Evolutionary conservation across 2,329 filamentous ascomycete genomes (phyloP).

Genomic region (Fusarium nurragi): DNA sequence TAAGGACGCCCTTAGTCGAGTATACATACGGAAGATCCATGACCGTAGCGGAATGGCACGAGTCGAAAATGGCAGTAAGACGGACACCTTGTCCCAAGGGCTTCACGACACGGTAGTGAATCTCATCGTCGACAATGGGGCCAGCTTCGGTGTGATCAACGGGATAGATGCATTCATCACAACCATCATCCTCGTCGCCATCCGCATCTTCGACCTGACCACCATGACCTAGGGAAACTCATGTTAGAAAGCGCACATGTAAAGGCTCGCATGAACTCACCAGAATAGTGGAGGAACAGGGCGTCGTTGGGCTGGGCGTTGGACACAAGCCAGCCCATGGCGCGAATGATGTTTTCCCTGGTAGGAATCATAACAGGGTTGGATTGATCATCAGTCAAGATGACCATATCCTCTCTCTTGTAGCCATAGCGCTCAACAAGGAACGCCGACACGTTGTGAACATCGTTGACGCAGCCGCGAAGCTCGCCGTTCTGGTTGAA

Average conservation of each 20-base stretch:
- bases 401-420: conserved; percentile 82
- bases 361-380: conserved; percentile 77
- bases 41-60: conserved; percentile 80
- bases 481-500: conserved; percentile 77
- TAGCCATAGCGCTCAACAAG: conserved; percentile 74
- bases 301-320: conserved; percentile 78
- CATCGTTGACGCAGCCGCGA: conserved; percentile 82
- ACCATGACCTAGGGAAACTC: conserved; percentile 67
- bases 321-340: conserved; percentile 79
- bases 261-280: conserved; percentile 48
- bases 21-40: conserved; percentile 83
- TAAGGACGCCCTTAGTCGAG: conserved; percentile 81
- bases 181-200: conserved; percentile 81
- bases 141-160: conserved; percentile 76
- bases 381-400: conserved; percentile 78
- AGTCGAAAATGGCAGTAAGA: conserved; percentile 83
- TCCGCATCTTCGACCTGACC: conserved; percentile 78
- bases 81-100: conserved; percentile 84
- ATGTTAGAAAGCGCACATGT: conserved; percentile 9
- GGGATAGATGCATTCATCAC: conserved; percentile 82
- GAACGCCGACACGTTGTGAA: conserved; percentile 78
- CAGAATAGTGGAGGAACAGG: conserved; percentile 80
- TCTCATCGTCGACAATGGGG: conserved; percentile 81
- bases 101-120: conserved; percentile 80
- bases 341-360: conserved; percentile 77